A percentile compares a stretch with the other conserved stretches of the same genome.
phyloP scores from a whole-genome alignment of 805 yeast genomes.

The Saturnispora halmiae region DNA sequence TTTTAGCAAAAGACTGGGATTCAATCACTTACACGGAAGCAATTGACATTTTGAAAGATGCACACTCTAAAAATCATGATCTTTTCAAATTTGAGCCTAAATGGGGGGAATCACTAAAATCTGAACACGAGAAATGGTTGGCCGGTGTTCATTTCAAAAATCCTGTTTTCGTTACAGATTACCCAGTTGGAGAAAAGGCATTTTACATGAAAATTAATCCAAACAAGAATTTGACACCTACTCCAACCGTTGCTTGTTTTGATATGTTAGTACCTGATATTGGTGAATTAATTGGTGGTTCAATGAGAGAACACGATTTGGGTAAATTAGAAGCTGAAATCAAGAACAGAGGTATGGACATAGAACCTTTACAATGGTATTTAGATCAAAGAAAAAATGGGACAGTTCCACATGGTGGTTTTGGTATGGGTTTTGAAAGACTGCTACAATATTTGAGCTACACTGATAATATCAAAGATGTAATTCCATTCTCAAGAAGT shows the following conservation, averaged over 20 bases:
- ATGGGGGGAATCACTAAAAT: constrained; percentile 68
- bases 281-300: constrained; percentile 94
- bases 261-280: constrained; percentile 84
- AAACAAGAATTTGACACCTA: constrained; percentile 29
- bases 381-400: constrained; percentile 65
- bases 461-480: constrained; percentile 75
- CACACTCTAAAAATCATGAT: constrained; percentile 26
- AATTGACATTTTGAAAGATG: constrained; percentile 38
- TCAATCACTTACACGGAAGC: constrained; percentile 72
- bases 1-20: constrained; percentile 51
- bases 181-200: constrained; percentile 73
- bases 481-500: constrained; percentile 78
- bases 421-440: constrained; percentile 91
- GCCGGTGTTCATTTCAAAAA: constrained; percentile 58
- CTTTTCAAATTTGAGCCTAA: constrained; percentile 36
- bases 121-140: constrained; percentile 89
- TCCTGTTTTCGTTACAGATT: constrained; percentile 86
- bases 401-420: constrained; percentile 91
- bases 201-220: constrained; percentile 73
- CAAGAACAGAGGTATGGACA: constrained; percentile 44
- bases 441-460: constrained; percentile 64
- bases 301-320: constrained; percentile 71
- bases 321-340: constrained; percentile 42
- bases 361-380: constrained; percentile 69
- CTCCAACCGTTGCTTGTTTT: constrained; percentile 72